Evolutionary conservation across 352 stramenopile species (phyloP).

Genomic region (Discostella stelligera): DNA sequence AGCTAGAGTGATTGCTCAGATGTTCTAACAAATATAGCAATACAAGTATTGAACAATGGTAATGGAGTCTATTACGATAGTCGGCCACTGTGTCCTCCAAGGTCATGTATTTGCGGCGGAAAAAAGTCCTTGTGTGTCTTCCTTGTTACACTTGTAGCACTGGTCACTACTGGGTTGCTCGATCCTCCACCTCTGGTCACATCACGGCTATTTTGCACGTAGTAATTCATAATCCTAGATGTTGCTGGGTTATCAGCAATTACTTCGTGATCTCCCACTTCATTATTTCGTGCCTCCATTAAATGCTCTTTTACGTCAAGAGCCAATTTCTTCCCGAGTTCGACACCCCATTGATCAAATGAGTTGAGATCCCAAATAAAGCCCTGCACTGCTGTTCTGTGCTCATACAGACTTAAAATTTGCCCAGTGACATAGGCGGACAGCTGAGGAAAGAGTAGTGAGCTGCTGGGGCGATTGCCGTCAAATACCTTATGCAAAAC

Average conservation of each 20-base stretch:
- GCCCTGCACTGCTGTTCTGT: conserved; percentile 95
- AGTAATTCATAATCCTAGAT: conserved; percentile 81
- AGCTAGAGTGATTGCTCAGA: no score
- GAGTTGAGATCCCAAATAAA: conserved; percentile 98
- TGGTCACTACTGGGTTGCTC: conserved; percentile 49
- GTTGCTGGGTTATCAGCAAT: conserved; percentile 72
- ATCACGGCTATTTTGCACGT: conserved; percentile 67
- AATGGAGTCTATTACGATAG: conserved; percentile 34
- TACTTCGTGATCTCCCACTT: conserved; percentile 43
- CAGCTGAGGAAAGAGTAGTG: conserved; percentile 93
- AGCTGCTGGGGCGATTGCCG: conserved; percentile 95
- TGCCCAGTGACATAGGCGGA: conserved; percentile 95
- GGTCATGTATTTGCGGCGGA: conserved; percentile 52
- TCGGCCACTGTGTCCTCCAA: conserved; percentile 60
- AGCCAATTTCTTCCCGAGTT: conserved; percentile 96
- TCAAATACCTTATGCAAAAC: conserved; percentile 88
- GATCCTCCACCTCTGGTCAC: conserved; percentile 21
- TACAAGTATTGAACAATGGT: not conserved
- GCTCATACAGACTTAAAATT: conserved; percentile 96
- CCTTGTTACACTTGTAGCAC: conserved; percentile 60
- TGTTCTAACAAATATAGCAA: not conserved
- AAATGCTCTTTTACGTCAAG: conserved; percentile 91
- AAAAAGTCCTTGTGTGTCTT: conserved; percentile 66
- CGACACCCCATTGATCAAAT: conserved; percentile 98
- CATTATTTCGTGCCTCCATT: conserved; percentile 55